phyloP scores from a whole-genome alignment of 371 early-diverging fungal genomes.

The Astathelohania contejeani region DNA sequence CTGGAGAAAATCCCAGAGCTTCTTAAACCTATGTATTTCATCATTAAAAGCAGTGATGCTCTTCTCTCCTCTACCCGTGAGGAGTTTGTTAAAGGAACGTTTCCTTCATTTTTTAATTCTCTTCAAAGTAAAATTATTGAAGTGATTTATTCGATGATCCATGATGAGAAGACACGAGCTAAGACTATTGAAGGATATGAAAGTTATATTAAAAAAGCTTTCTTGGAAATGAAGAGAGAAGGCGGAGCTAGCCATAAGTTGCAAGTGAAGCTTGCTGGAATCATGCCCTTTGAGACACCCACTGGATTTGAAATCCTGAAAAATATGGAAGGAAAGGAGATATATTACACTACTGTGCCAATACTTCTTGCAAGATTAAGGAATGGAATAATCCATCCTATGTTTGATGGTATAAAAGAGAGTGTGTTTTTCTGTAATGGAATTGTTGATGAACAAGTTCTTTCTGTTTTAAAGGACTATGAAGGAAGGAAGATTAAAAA shows the following conservation, averaged over 20 bases:
- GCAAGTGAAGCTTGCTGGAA: not conserved
- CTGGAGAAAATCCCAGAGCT: not conserved
- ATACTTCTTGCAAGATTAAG: not conserved
- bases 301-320: not conserved
- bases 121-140: conserved; percentile 1
- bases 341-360: not conserved
- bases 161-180: conserved; percentile 1
- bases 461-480: not conserved
- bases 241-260: not conserved
- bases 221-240: not conserved
- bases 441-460: conserved; percentile 7
- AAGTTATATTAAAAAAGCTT: conserved; percentile 2
- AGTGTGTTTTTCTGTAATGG: not conserved
- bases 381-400: not conserved
- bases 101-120: not conserved
- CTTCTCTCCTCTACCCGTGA: conserved; percentile 2
- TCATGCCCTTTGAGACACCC: conserved; percentile 3
- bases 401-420: conserved; percentile 7
- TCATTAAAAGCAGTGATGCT: conserved; percentile 8
- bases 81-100: conserved; percentile 1
- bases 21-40: not conserved
- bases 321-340: conserved; percentile 3
- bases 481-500: not conserved
- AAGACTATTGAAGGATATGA: not conserved
- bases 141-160: not conserved